Base-by-base conservation (phyloP, 1,284 basidiomycete species). In the Apiotrichum akiyoshidainum region DNA sequence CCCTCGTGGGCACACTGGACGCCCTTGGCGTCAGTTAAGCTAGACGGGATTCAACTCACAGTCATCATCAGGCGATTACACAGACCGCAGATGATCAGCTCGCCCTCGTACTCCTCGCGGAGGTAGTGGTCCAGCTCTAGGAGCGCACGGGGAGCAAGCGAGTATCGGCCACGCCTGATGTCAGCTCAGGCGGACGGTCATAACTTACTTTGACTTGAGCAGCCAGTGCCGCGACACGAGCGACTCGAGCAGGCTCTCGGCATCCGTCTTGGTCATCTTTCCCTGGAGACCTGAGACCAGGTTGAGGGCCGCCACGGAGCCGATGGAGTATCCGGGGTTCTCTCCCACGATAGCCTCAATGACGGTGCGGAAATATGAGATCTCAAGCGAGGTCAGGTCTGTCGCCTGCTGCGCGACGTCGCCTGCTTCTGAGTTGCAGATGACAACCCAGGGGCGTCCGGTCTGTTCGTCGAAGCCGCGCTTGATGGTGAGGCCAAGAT, bases 271-370 rank as follows among this genome's bases (percentile, higher is more conserved):
- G 1, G 66, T 60, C 66, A 75, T 67, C 8, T 55, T 61, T 2
- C 57, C 48, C 16, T 63, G 46, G 13, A 70, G 59, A 17, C 65
- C 64, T 52, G 22, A 12, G 14, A 60, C 58, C 6, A 69, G 60
- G 6, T 55, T 55, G 16, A 68, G 53, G 0, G 76, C 76, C 46
- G 67, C 62, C 13, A 63, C 65, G 6, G 66, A 63, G 3, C 70
- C 67, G 35, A 78, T 57, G 7, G 75, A 77, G 60, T 75, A 74
- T 45, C 65, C 74, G 5, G 75, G 76, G 55, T 76, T 75, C 0
- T 70, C 72, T 5, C 59, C 53, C 39, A 76, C 65, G 40, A 78
- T 76, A 22, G 63, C 70, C 35, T 65, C 60, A 46, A 76, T 72
- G 14, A 77, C 55, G 41, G 61, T 56, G 33, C 71, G 65, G 59